Base-by-base conservation (phyloP, 1,139 yeast genomes). In the Pichia sp. region DNA sequence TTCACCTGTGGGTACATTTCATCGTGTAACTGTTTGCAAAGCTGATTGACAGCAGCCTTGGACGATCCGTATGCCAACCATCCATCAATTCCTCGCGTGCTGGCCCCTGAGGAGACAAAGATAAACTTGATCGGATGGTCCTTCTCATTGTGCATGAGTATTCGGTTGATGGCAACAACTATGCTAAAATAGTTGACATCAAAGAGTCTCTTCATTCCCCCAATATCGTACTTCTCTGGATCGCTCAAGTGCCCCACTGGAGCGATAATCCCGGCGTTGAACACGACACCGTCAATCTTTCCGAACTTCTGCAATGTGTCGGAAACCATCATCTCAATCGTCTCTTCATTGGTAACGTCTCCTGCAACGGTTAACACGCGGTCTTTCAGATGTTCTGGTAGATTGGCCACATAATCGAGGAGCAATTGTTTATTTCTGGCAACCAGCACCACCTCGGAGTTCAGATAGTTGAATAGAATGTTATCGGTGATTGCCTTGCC, bases 1-100 rank as follows among this genome's bases (percentile, higher is more conserved):
- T 64, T 63, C 16, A 87, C 63, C 5, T 25, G 12, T 0, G 66
- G 71, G 3, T 65, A 59, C 53, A 83, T 88, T 49, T 85, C 95
- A 5, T 61, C 65, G 1, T 85, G 79, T 18, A 88, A 58, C 9
- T 85, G 73, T 32, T 63, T 55, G 8, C 83, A 76, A 37, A 86
- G 67, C 51, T 79, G 87, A 58, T 88, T 85, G 39, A 87, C 56
- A 0, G 96, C 95, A 1, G 96, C 96, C 59, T 88, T 88, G 14
- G 95, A 77, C 3, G 87, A 65, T 1, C 96, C 94, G 51, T 88
- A 88, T 4, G 95, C 94, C 25, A 81, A 79, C 96, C 96, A 87
- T 11, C 88, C 87, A 47, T 60, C 60, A 50, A 75, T 77, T 14
- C 75, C 63, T 30, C 64, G 65, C 1, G 67, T 63, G 3, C 88